Evolutionary conservation across 306 rosid genomes (phyloP), one percentile per base, ranked within the genome.

Genomic region (Neltuma alba): DNA sequence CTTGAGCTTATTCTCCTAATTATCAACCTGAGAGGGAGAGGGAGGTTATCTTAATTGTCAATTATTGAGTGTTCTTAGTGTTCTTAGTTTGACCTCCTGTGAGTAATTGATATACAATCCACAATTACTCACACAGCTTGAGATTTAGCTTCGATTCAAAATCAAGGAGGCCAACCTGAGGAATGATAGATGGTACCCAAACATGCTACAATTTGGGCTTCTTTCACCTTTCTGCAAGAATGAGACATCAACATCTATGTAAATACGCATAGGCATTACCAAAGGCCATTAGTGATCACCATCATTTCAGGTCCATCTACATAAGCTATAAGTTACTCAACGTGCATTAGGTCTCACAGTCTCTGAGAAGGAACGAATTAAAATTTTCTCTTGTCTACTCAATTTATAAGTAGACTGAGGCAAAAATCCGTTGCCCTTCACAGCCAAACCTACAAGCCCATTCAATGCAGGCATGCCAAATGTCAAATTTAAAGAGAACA

Each of bases 201-300:
- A 79, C 23, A 75, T 14, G 70, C 41, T 48, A 33, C 50, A 70
- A 55, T 54, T 84, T 76, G 87, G 82, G 81, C 44, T 65, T 21
- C 50, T 80, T 80, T 54, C 61, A n/a, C 28, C 30, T 21, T 54
- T 84, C 64, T 47, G 18, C 79, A 55, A 79, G 69, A 84, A 72
- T 65, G 82, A 63, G 38, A 45, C 71, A 30, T 61, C 57, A 30
- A 42, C 61, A 61, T 38, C 34, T 6, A 16, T 10, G 7, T 9
- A 18, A 36, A 52, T 18, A 30, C 30, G 60, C 42, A 36, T 45
- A 58, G 58, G 16, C 47, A n/a, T 36, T 52, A 73, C 65, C 47
- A 72, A 52, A 21, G 4, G 4, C 9, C 76, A 72, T 16, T 20
- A 33, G 60, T 45, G 62, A 52, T 36, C 34, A 52, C 52, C 15